Conservation (phyloP, 2,329 filamentous ascomycete species). For the Verticillium nubilum region DNA sequence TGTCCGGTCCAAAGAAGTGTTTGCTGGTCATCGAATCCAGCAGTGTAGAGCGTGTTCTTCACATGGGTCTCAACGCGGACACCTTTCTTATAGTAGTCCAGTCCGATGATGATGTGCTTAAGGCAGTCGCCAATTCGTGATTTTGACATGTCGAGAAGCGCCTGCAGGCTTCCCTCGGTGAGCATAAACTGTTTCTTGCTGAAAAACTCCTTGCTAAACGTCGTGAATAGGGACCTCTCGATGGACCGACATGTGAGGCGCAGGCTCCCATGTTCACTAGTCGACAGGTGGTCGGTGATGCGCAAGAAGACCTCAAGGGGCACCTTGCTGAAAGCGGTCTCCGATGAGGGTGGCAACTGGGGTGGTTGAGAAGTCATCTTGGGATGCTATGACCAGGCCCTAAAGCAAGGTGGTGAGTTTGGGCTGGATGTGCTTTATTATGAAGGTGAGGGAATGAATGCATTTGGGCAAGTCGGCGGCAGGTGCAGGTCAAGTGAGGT, state of each 20-base stretch:
- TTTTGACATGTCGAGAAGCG: slow-evolving; percentile 47
- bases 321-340: slow-evolving; percentile 25
- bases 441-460: too few relatives aligned
- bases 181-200: slow-evolving; percentile 62
- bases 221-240: slow-evolving; percentile 47
- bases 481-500: too few relatives aligned
- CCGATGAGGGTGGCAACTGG: neutral
- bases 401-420: too few relatives aligned
- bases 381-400: neutral
- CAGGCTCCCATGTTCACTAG: slow-evolving; percentile 47
- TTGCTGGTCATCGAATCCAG: slow-evolving; percentile 19
- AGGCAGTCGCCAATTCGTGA: slow-evolving; percentile 33
- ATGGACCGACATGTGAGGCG: slow-evolving; percentile 50
- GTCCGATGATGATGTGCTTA: slow-evolving; percentile 42
- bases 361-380: neutral
- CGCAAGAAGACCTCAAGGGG: slow-evolving; percentile 55
- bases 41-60: slow-evolving; percentile 15
- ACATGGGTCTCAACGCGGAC: slow-evolving; percentile 11
- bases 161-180: slow-evolving; percentile 48
- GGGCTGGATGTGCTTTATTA: too few relatives aligned
- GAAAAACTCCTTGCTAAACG: slow-evolving; percentile 60
- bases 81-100: slow-evolving; percentile 22
- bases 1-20: slow-evolving; percentile 33
- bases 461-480: too few relatives aligned
- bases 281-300: slow-evolving; percentile 47